phyloP scores from a whole-genome alignment of 306 rosid species.

The Lupinus albus region DNA sequence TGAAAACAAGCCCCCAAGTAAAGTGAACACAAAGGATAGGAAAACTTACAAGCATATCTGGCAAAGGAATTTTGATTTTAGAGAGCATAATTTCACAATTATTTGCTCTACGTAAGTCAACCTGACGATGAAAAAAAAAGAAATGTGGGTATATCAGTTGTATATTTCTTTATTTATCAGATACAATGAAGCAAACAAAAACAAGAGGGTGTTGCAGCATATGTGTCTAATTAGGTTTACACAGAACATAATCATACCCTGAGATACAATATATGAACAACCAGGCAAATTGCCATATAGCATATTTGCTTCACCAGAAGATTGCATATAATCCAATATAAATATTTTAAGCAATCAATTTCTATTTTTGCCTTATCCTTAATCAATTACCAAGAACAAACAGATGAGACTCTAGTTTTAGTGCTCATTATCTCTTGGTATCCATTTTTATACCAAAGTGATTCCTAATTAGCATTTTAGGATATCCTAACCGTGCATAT shows the following conservation, averaged over 20 bases:
- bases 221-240: constrained; percentile 18
- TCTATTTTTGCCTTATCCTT: constrained; percentile 23
- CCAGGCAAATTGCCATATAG: constrained; percentile 20
- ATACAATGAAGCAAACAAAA: constrained; percentile 19
- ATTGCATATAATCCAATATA: constrained; percentile 10
- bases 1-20: background rate
- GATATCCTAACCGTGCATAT: constrained; percentile 1
- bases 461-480: constrained; percentile 28
- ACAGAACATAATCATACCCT: constrained; percentile 28
- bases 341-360: constrained; percentile 18
- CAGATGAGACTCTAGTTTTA: constrained; percentile 9
- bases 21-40: constrained; percentile 31
- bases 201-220: background rate
- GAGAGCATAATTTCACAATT: constrained; percentile 66
- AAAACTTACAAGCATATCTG: constrained; percentile 61
- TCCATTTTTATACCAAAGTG: too few relatives aligned
- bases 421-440: constrained; percentile 23
- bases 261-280: constrained; percentile 26
- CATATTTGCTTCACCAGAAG: constrained; percentile 30
- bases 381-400: constrained; percentile 22
- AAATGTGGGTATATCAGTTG: constrained; percentile 21
- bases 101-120: constrained; percentile 61
- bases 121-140: constrained; percentile 33
- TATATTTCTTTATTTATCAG: constrained; percentile 24
- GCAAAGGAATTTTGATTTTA: constrained; percentile 58